Evolutionary conservation across 192 early-diverging fungal genomes (phyloP).

Genomic region (Coemansia sp.): DNA sequence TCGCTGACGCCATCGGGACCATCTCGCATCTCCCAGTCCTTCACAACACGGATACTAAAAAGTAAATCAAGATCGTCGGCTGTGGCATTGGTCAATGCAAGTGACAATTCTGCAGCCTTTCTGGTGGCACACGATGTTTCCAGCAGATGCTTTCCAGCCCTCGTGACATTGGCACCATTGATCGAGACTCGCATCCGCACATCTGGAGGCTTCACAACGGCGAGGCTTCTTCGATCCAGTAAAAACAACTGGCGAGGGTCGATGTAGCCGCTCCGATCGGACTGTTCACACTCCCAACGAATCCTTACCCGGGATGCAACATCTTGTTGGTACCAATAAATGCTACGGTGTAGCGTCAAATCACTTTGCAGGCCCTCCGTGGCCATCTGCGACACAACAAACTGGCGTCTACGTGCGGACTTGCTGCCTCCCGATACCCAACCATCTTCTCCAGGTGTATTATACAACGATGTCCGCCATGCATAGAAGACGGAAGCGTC

Average conservation of each 20-base stretch:
- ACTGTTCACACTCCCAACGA: constrained; percentile 27
- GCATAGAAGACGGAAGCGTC: constrained; percentile 33
- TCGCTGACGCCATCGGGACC: neutral
- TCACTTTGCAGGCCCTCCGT: constrained; percentile 6
- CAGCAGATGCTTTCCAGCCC: constrained; percentile 14
- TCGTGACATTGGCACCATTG: neutral
- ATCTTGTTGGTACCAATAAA: constrained; percentile 34
- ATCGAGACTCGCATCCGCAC: constrained; percentile 18
- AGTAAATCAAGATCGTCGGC: constrained; percentile 4
- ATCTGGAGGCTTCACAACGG: constrained; percentile 10
- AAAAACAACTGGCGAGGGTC: constrained; percentile 29
- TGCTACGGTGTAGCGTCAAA: constrained; percentile 12
- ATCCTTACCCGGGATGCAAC: constrained; percentile 34
- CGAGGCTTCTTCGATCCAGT: constrained; percentile 6
- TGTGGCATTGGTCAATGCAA: constrained; percentile 17
- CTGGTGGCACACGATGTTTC: constrained; percentile 9
- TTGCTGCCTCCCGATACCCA: constrained; percentile 2
- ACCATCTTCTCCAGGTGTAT: constrained; percentile 16
- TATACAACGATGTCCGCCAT: constrained; percentile 24
- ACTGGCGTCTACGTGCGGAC: constrained; percentile 22
- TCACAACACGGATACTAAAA: constrained; percentile 8
- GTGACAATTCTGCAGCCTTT: neutral
- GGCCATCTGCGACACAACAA: constrained; percentile 31
- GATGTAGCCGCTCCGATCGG: constrained; percentile 25
- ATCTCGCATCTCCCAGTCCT: neutral